Evolutionary conservation across 768 basidiomycete genomes (phyloP).

Genomic region (Kockovaella imperatae): DNA sequence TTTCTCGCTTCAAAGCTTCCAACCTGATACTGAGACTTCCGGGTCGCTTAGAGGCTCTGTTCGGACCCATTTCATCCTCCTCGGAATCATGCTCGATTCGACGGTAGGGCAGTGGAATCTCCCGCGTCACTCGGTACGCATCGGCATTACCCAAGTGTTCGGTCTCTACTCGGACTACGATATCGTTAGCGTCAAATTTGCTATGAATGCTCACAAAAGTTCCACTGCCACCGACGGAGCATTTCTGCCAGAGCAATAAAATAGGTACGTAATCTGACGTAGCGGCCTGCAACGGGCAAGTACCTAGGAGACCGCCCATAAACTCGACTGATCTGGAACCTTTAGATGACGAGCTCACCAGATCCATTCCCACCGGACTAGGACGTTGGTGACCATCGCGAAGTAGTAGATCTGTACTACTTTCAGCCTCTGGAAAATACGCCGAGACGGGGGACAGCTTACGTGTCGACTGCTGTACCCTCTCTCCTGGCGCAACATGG

Average conservation of each 20-base stretch:
- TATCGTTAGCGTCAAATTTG: slow-evolving; percentile 9
- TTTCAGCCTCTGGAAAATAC: neutral
- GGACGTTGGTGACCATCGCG: slow-evolving; percentile 57
- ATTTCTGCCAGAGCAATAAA: slow-evolving; percentile 67
- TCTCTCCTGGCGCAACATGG: slow-evolving; percentile 64
- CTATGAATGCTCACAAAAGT: slow-evolving; percentile 59
- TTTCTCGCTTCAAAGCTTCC: too few species aligned
- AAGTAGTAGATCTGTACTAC: slow-evolving; percentile 35
- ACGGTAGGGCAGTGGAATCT: slow-evolving; percentile 77
- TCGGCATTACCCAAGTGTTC: slow-evolving; percentile 90
- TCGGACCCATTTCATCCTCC: slow-evolving; percentile 44
- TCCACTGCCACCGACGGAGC: slow-evolving; percentile 79
- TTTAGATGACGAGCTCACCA: slow-evolving; percentile 45
- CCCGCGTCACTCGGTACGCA: slow-evolving; percentile 73
- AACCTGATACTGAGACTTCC: too few species aligned
- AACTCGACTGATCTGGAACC: too few species aligned
- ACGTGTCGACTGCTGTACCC: slow-evolving; percentile 54
- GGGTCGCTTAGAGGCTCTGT: too few species aligned
- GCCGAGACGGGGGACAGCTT: too few species aligned
- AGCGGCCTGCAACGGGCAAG: slow-evolving; percentile 52
- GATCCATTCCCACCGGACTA: slow-evolving; percentile 76
- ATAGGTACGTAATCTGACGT: slow-evolving; percentile 54
- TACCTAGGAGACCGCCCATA: slow-evolving; percentile 46
- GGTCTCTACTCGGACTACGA: slow-evolving; percentile 68
- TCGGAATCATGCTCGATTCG: slow-evolving; percentile 47